Base-by-base conservation (phyloP, 2,329 filamentous ascomycete genomes). In the Aspergillus hiratsukae region DNA sequence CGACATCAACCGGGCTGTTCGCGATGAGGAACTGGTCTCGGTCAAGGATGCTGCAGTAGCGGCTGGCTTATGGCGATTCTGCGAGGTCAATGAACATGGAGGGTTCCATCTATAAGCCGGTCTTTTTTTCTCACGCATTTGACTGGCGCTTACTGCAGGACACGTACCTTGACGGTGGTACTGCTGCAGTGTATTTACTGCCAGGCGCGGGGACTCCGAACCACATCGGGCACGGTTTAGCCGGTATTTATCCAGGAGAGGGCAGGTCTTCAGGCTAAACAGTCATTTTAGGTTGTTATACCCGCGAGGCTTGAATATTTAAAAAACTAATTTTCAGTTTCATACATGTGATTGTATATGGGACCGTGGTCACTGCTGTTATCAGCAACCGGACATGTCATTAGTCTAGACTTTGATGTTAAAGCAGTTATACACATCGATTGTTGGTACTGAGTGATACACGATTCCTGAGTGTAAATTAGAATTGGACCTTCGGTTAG, bases 11-110 rank as follows among this genome's bases (percentile, higher is more conserved):
- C 83, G 89, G n/a, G 77, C 83, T 14, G 81, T 90, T 3, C 83
- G 76, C 2, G 74, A 81, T 37, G 77, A 84, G 1, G 90, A 95
- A 69, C 74, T 93, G 7, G 83, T 81, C 0, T 78, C 76, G 4
- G 87, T 93, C 2, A 80, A 83, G 54, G 79, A 80, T 62, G 88
- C 88, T 2, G 90, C 90, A 0, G 80, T 85, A 63, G 78, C 83
- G 40, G 88, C 86, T 48, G 89, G 90, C 0, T 74, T 94, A 19
- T 94, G 89, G 90, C 79, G 90, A 21, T 90, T 94, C 69, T 86
- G 87, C 57, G 89, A 94, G 58, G 76, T 78, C 50, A 78, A 82
- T 51, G 78, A 80, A 59, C 79, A 85, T 63, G 79, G 79, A 46
- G 80, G 80, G 14, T 86, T 84, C 69, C 83, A 76, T 64, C 58